Evolutionary conservation across 768 basidiomycete species (phyloP).

Genomic region (Agrocybe pediades): DNA sequence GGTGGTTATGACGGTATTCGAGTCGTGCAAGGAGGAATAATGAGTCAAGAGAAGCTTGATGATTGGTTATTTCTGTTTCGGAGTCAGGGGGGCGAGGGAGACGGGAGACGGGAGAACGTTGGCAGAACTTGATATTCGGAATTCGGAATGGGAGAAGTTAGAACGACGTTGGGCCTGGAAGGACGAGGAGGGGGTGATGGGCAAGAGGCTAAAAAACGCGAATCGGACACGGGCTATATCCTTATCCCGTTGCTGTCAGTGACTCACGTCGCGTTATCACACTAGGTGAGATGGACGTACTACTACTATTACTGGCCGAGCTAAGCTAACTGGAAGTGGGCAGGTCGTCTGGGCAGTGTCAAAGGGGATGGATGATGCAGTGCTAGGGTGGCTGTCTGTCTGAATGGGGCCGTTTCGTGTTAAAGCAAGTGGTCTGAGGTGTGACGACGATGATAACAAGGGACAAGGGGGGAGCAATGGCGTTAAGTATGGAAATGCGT

Average conservation of each 20-base stretch:
- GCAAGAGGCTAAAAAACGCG: neutral
- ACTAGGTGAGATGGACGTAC: neutral
- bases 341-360: neutral
- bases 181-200: neutral
- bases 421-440: neutral
- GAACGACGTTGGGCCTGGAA: neutral
- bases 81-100: neutral
- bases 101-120: neutral
- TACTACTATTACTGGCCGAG: neutral
- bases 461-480: no score
- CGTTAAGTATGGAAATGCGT: neutral
- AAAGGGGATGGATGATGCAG: no score
- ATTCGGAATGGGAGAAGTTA: neutral
- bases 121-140: neutral
- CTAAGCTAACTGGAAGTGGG: neutral
- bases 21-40: neutral
- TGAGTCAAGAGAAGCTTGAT: neutral
- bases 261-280: neutral
- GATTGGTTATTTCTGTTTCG: neutral
- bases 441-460: no score
- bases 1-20: neutral
- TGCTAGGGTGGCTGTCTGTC: neutral
- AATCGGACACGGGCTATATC: neutral
- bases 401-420: neutral
- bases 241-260: neutral